Evolutionary conservation across 129 eudicot genomes (phyloP), one percentile per base, ranked within the genome.

Genomic region (Lactuca saligna): DNA sequence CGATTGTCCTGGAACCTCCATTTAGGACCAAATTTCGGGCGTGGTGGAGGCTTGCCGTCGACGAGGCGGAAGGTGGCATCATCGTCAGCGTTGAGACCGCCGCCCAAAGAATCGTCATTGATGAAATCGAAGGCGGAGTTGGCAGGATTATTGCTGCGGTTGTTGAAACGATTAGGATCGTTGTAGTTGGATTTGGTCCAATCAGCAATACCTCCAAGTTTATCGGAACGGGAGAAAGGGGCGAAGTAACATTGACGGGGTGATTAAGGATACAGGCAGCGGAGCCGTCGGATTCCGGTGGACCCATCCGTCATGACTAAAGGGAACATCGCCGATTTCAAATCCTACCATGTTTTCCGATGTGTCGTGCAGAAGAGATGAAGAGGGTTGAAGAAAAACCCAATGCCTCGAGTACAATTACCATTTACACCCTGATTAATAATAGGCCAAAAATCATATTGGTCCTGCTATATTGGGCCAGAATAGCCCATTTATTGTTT

Each of bases 241-340:
- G 91, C 97, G 71, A 84, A 87, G 51, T 91, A 25, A 81, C 84
- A 44, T 84, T 78, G 65, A 72, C 20, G 35, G 85, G 80, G 53
- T 77, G 84, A 72, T 72, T 83, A 38, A 85, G 79, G 67, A 66
- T 63, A 15, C 78, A 6, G 9, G 65, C 39, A 34, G 86, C 7
- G 59, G 88, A 14, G 62, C 84, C 8, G 59, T 86, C n/a, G 62
- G 96, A 77, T 4, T 91, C 91, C 31, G 84, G 86, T 10, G 95
- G 97, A 2, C 95, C 97, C 95, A 90, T 1, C 97, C 97, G 72
- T 87, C 97, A 42, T 84, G 76, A 41, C 87, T 90, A 84, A 82
- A 87, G 0, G 91, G 89, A 1, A 90, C 97, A n/a, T 83, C 65
- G 33, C 75, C 91, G 25, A 91, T 65, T 38, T 83, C 86, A 54